Evolutionary conservation across 257 asterid genomes (phyloP).

Genomic region (Solanum dulcamara): DNA sequence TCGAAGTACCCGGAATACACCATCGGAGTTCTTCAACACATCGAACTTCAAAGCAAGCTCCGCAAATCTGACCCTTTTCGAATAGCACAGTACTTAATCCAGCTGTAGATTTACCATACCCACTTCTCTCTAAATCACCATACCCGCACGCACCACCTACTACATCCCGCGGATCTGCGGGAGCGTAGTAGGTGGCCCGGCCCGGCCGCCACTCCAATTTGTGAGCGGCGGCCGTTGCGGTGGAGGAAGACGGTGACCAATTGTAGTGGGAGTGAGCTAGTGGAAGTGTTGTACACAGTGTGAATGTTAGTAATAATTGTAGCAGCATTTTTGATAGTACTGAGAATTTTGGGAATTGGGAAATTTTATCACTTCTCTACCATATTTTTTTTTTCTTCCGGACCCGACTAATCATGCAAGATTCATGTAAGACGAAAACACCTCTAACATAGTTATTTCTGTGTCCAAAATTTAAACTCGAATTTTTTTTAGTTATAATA

Average conservation of each 20-base stretch:
- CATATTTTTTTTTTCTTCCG: not conserved
- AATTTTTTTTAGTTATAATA: too few relatives aligned
- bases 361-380: not conserved
- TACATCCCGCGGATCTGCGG: slow-evolving; percentile 57
- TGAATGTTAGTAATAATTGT: slow-evolving; percentile 8
- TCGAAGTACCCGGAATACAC: slow-evolving; percentile 94
- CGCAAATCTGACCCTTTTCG: slow-evolving; percentile 93
- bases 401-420: not conserved
- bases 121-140: slow-evolving; percentile 58
- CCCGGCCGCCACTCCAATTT: slow-evolving; percentile 73
- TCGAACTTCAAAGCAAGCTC: slow-evolving; percentile 76
- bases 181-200: slow-evolving; percentile 80
- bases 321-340: not conserved
- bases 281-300: slow-evolving; percentile 16
- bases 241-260: slow-evolving; percentile 39
- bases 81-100: slow-evolving; percentile 72
- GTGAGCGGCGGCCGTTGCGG: slow-evolving; percentile 23
- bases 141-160: slow-evolving; percentile 96
- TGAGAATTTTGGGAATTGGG: not conserved
- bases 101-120: slow-evolving; percentile 92
- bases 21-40: slow-evolving; percentile 88
- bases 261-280: slow-evolving; percentile 39
- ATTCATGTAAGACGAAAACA: too few relatives aligned
- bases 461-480: not conserved
- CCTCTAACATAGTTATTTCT: not conserved